Base-by-base conservation (phyloP, 139 green algal genomes). In the Micractinium conductrix region DNA sequence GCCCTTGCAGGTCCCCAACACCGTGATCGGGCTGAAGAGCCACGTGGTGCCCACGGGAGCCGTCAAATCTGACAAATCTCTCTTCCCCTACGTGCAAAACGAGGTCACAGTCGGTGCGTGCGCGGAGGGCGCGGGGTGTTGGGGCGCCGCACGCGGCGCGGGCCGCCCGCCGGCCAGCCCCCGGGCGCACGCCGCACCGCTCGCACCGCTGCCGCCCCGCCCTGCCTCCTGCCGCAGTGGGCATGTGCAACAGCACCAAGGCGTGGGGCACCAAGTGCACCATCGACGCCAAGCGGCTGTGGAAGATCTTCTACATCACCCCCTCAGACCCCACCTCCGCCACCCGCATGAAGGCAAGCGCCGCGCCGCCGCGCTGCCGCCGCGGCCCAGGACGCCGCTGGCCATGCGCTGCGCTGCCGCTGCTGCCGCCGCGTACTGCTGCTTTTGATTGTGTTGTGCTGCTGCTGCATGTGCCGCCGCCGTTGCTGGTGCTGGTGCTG, bases 201-300 rank as follows among this genome's bases (percentile, higher is more conserved):
- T 28, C 63, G 7, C 8, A 43, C 12, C 16, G 3, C 8, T 42
- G n/a, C 63, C 9, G 30, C n/a, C 63, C 63, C n/a, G 4, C 26
- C 62, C 37, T n/a, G n/a, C 73, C n/a, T 33, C 5, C 45, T 65
- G n/a, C 19, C 16, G 48, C 74, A 80, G 74, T 80, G 74, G 74
- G 74, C 74, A 68, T 80, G 74, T 80, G 74, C 58, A 44, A 48
- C 28, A 50, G 30, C 38, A 72, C 30, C 24, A 55, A 81, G 55
- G 26, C 63, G 50, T 85, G 80, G 80, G 80, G 80, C 50, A 60
- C n/a, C 50, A 80, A 80, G 80, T 85, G 80, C 80, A 85, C 80
- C 5, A 85, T 85, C 26, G 80, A 85, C 37, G 80, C 60, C 50
- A 85, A 85, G 69, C 45, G 48, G 45, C 44, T 78, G 42, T 74